Base-by-base conservation (phyloP, 202 grass and related monocot genomes). In the Dendrocalamus latiflorus region DNA sequence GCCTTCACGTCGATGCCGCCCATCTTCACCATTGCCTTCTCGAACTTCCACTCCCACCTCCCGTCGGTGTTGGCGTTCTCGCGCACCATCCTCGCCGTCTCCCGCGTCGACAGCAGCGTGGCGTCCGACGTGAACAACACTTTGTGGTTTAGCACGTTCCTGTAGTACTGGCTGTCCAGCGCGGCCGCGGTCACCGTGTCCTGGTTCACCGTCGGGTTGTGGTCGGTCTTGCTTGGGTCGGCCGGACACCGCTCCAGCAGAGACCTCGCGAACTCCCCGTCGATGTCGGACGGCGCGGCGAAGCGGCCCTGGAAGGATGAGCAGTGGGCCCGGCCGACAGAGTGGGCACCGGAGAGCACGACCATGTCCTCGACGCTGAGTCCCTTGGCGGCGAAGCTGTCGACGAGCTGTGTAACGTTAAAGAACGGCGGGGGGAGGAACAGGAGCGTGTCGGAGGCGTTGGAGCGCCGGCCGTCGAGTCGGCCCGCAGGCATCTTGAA, bases 301-400 rank as follows among this genome's bases (percentile, higher is more conserved):
- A 88, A n/a, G 16, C 81, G 75, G n/a, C 14, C 4, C 9, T 3
- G 22, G 71, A 87, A 77, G 70, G 43, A 55, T 0, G 64, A 70
- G 63, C 81, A 49, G 65, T 78, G 85, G 0, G 85, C n/a, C n/a
- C n/a, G n/a, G n/a, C n/a, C n/a, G n/a, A n/a, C n/a, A n/a, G n/a
- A n/a, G n/a, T n/a, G n/a, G n/a, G n/a, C 78, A 45, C 75, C 81
- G 7, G 90, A n/a, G 26, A 92, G 90, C 33, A 82, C 72, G 4
- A 92, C 86, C 60, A 92, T 15, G 74, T 93, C 88, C 44, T 90
- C 81, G 0, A 56, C 70, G 41, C 34, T n/a, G 34, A 93, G 78
- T 0, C 81, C 77, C 61, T 90, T 80, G n/a, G 0, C 33, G 39
- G 47, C 68, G 47, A 93, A 93, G 1, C 24, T 48, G 4, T 39